Evolutionary conservation across 164 flowering plant genomes (phyloP).

Genomic region (Aristolochia californica): DNA sequence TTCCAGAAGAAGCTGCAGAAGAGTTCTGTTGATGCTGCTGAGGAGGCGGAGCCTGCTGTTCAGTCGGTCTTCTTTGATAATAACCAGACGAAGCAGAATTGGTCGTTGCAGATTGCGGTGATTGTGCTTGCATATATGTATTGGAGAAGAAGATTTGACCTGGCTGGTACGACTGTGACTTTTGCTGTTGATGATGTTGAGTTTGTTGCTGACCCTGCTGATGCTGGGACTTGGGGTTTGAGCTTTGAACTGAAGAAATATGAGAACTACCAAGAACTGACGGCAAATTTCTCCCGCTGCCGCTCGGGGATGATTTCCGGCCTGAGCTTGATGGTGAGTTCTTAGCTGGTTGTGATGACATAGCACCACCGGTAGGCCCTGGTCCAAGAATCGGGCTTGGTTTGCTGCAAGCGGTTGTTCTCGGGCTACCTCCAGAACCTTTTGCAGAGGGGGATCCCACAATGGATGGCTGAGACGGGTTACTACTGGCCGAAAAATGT

Average conservation of each 20-base stretch:
- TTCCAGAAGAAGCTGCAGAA: conserved; percentile 30
- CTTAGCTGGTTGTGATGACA: conserved; percentile 40
- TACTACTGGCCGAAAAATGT: conserved; percentile 18
- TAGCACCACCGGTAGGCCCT: conserved; percentile 17
- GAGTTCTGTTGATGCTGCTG: conserved; percentile 26
- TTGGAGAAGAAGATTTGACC: conserved; percentile 44
- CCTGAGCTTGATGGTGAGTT: conserved; percentile 34
- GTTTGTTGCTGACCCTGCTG: conserved; percentile 22
- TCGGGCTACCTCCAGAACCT: conserved; percentile 70
- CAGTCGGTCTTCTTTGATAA: conserved; percentile 40
- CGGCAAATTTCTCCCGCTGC: conserved; percentile 39
- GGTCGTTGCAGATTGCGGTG: conserved; percentile 14
- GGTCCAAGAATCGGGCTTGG: conserved; percentile 13
- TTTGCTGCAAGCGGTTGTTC: conserved; percentile 43
- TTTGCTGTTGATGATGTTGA: conserved; percentile 13
- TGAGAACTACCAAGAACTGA: conserved; percentile 59
- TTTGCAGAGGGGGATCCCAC: conserved; percentile 72
- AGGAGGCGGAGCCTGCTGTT: conserved; percentile 20
- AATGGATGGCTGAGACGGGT: conserved; percentile 37
- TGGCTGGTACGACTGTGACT: conserved; percentile 29
- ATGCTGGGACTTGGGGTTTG: conserved; percentile 15
- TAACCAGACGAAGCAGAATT: conserved; percentile 29
- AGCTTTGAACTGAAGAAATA: conserved; percentile 22
- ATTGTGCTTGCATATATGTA: conserved; percentile 42
- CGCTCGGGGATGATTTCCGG: conserved; percentile 65